These are phyloP conservation scores for Penicillium sp. DNA, from an alignment of 2,329 filamentous ascomycete species.

Conservation along the genomic window DNA sequence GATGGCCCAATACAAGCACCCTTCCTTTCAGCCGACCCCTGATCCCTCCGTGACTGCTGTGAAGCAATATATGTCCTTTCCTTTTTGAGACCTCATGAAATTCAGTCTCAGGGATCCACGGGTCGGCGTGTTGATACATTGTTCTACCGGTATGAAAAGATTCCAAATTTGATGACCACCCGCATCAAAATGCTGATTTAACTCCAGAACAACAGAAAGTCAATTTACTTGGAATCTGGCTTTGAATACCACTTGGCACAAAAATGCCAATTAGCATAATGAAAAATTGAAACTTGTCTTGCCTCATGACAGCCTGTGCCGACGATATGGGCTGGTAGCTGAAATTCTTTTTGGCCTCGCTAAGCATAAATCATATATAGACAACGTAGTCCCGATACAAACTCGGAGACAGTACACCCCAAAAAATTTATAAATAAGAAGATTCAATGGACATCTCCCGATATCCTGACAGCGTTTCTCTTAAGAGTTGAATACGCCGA, in stretches of 20 bases:
- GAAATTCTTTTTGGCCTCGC: no score
- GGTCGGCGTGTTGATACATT: constrained; percentile 35
- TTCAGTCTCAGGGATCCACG: constrained; percentile 16
- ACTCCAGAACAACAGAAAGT: constrained; percentile 21
- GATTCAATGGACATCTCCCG: neutral
- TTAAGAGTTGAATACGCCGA: no score
- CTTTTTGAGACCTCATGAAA: neutral
- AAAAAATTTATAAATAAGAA: no score
- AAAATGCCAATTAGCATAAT: neutral
- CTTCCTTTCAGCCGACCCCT: constrained; percentile 29
- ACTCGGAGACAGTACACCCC: no score
- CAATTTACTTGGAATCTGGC: constrained; percentile 4
- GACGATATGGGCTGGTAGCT: no score
- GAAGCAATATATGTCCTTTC: neutral
- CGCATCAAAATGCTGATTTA: constrained; percentile 21
- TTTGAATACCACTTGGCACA: neutral
- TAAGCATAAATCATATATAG: no score
- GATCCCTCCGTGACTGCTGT: constrained; percentile 14
- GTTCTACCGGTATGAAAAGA: constrained; percentile 30
- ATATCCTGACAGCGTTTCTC: no score
- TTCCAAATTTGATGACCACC: neutral
- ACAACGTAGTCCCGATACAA: no score
- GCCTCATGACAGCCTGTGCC: no score
- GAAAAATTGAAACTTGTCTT: neutral
- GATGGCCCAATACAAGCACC: constrained; percentile 12